Evolutionary conservation across 2,329 filamentous ascomycete genomes (phyloP), one percentile per base, ranked within the genome.

Genomic region (Colletotrichum eleusines): DNA sequence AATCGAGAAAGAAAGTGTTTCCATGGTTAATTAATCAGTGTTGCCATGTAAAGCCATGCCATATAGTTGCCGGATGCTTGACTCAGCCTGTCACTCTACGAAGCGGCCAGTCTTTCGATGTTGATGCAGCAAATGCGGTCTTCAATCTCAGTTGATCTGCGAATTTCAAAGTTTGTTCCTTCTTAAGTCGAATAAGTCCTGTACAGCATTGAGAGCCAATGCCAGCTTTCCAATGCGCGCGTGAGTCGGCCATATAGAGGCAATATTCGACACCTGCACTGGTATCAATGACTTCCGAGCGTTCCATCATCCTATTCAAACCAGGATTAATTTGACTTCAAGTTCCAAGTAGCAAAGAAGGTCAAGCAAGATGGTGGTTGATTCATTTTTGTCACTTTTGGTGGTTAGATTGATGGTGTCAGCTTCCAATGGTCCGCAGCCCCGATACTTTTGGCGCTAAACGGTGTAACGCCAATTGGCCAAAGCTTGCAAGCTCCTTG

Each of bases 401-500:
- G 48, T 28, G 48, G 48, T 26, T 51, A 26, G 23, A 18, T 51
- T 51, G 26, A 51, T 7, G 51, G 51, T 54, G 31, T 23, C 20
- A 12, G n/a, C 57, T 35, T 60, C 26, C 20, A 16, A 20, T 33
- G 42, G 40, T 31, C 23, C 42, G 8, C 12, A 6, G 28, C 20
- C 23, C 20, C 23, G 23, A 26, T n/a, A 5, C 11, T 26, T 16
- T 50, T 26, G 46, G 46, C 18, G 12, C 26, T n/a, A 20, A 18
- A 44, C 16, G 18, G 20, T 40, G n/a, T 33, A 42, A 42, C 58
- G 38, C 44, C 16, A 38, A 61, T 61, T 61, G 58, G 58, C 28
- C 58, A 48, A 61, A 61, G 58, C 58, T 61, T 20, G 3, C 54
- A 53, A 59, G 54, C 48, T 62, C 48, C 31, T 33, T 18, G 31